Conservation (phyloP, 768 basidiomycete species). For the Leccinum sublutescens region DNA sequence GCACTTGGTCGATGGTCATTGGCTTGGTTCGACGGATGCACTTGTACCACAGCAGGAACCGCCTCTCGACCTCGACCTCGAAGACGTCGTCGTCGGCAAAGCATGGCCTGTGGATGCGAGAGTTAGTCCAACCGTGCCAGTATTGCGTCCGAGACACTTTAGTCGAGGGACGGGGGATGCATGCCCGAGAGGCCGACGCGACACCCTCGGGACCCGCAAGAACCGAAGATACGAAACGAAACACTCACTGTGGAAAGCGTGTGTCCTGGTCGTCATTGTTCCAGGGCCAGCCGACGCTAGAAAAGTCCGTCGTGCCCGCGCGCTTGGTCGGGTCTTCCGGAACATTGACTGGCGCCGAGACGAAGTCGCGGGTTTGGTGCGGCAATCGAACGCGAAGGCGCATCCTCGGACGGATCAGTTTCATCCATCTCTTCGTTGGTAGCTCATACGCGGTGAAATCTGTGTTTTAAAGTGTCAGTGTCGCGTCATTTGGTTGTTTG, state of each 20-base stretch:
- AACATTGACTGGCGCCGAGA: slow-evolving; percentile 17
- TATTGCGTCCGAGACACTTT: neutral
- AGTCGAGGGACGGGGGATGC: too few species aligned
- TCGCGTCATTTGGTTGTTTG: neutral
- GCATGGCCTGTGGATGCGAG: slow-evolving; percentile 9
- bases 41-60: slow-evolving; percentile 21
- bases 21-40: slow-evolving; percentile 27
- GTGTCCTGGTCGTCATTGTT: slow-evolving; percentile 1
- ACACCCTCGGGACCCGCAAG: neutral
- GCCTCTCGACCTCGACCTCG: slow-evolving; percentile 21
- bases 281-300: slow-evolving; percentile 17
- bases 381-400: slow-evolving; percentile 19
- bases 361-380: slow-evolving; percentile 3
- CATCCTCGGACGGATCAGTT: slow-evolving; percentile 20
- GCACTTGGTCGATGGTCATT: slow-evolving; percentile 22
- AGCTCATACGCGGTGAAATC: slow-evolving; percentile 27
- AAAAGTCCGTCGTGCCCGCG: neutral
- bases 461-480: neutral
- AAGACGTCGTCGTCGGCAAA: slow-evolving; percentile 17
- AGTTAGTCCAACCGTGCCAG: neutral
- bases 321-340: neutral
- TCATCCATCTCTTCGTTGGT: slow-evolving; percentile 21
- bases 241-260: slow-evolving; percentile 17
- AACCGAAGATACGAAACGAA: neutral
- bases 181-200: neutral